These are phyloP conservation scores for Tephrocybe sp. DNA, from an alignment of 768 basidiomycete genomes.

Conservation along the genomic window DNA sequence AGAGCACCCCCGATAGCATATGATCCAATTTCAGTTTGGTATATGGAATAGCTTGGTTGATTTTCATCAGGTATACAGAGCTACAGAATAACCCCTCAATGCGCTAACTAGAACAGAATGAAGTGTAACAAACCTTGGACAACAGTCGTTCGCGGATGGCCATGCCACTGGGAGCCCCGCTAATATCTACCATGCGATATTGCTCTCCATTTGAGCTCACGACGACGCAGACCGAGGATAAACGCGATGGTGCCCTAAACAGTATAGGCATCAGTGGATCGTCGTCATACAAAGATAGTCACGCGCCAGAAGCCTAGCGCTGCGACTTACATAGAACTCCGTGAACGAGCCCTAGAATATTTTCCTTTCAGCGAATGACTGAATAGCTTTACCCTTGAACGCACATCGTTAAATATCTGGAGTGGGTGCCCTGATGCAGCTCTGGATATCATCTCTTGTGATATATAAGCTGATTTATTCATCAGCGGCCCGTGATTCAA, in stretches of 20 bases:
- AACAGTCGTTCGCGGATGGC: constrained; percentile 46
- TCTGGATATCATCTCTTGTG: constrained; percentile 10
- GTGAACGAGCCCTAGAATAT: constrained; percentile 12
- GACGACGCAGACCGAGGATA: constrained; percentile 42
- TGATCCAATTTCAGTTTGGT: constrained; percentile 47
- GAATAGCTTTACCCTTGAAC: not conserved
- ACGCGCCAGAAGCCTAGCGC: not conserved
- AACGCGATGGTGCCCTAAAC: constrained; percentile 21
- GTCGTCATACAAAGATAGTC: not conserved
- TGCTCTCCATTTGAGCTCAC: constrained; percentile 51
- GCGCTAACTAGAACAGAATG: not conserved
- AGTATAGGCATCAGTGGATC: not conserved
- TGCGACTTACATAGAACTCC: constrained; percentile 15
- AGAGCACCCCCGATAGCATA: constrained; percentile 42
- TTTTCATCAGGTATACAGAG: constrained; percentile 43
- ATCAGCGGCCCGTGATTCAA: constrained; percentile 22
- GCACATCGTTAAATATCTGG: constrained; percentile 15
- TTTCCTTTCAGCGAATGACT: constrained; percentile 1
- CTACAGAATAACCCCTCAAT: constrained; percentile 22
- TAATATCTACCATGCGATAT: constrained; percentile 49
- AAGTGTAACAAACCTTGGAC: constrained; percentile 33
- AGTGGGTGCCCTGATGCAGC: constrained; percentile 14
- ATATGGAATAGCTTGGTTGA: constrained; percentile 41
- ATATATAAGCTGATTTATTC: constrained; percentile 15
- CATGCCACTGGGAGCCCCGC: constrained; percentile 43